Conservation (phyloP, 78 protist species). For the Pelomyxa schiedti region DNA sequence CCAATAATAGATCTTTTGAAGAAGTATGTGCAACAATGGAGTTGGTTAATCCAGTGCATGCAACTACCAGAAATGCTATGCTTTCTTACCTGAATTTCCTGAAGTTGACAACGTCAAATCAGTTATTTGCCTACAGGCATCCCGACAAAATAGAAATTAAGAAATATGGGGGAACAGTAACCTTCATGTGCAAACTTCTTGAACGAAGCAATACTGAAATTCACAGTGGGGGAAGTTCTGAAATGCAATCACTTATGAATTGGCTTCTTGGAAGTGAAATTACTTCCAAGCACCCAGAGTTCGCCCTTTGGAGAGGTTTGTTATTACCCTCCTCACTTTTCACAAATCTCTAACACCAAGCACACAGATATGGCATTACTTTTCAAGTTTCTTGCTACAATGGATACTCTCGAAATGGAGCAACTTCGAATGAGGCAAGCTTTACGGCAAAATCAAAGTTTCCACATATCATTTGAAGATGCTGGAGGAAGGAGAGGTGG, state of each 20-base stretch:
- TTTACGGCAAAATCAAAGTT: neutral
- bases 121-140: neutral
- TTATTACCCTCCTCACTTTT: too few species aligned
- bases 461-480: conserved; percentile 1
- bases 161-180: neutral
- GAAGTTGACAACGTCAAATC: neutral
- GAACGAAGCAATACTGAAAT: too few species aligned
- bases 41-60: neutral
- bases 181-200: neutral
- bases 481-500: neutral
- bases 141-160: conserved; percentile 6
- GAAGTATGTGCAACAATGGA: neutral
- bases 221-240: too few species aligned
- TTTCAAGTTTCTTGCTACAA: conserved; percentile 9
- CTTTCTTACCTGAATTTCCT: neutral
- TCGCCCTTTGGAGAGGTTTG: too few species aligned
- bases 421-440: conserved; percentile 1
- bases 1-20: neutral
- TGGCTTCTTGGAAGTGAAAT: too few species aligned
- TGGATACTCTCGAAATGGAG: conserved; percentile 11
- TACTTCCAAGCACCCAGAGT: conserved; percentile 21
- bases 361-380: conserved; percentile 23
- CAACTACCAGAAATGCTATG: neutral
- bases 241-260: too few species aligned
- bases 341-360: too few species aligned